Evolutionary conservation across 306 rosid species (phyloP).

Genomic region (Lotus japonicus): DNA sequence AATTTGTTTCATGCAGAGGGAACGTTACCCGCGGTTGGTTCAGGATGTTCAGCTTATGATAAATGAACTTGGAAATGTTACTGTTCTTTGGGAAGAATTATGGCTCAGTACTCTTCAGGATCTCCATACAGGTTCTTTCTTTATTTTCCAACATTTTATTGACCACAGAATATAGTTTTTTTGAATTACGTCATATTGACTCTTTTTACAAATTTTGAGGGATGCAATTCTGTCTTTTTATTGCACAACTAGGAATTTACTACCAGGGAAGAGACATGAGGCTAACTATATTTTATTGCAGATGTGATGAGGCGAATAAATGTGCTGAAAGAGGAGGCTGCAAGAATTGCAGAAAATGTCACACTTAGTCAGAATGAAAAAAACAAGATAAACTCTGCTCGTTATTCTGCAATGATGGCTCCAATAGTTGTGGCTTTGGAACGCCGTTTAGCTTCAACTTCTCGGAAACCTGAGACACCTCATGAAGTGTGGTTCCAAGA

Average conservation of each 20-base stretch:
- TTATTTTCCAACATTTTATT: slow-evolving; percentile 8
- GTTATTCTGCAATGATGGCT: slow-evolving; percentile 99
- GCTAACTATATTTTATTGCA: slow-evolving; percentile 40
- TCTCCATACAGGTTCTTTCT: slow-evolving; percentile 74
- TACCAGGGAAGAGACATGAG: slow-evolving; percentile 9
- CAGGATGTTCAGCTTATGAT: slow-evolving; percentile 94
- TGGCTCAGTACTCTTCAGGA: slow-evolving; percentile 99
- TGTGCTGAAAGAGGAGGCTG: slow-evolving; percentile 86
- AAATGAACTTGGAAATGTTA: slow-evolving; percentile 90
- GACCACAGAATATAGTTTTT: slow-evolving; percentile 10
- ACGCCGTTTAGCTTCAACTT: slow-evolving; percentile 91
- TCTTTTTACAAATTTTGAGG: background rate
- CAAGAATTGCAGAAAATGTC: slow-evolving; percentile 84
- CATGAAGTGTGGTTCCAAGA: slow-evolving; percentile 96
- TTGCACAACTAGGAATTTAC: slow-evolving; percentile 6
- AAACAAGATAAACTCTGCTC: slow-evolving; percentile 87
- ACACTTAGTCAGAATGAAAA: slow-evolving; percentile 92
- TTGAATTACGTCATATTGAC: background rate
- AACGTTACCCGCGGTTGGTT: slow-evolving; percentile 73
- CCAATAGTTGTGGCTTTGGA: slow-evolving; percentile 95
- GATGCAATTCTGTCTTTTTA: slow-evolving; percentile 7
- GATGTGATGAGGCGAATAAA: slow-evolving; percentile 94
- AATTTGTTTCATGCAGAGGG: slow-evolving; percentile 57
- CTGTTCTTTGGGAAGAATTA: slow-evolving; percentile 99
- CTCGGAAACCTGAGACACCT: slow-evolving; percentile 91